Evolutionary conservation across 1,284 basidiomycete genomes (phyloP).

Genomic region (Tetrapyrgos nigripes): DNA sequence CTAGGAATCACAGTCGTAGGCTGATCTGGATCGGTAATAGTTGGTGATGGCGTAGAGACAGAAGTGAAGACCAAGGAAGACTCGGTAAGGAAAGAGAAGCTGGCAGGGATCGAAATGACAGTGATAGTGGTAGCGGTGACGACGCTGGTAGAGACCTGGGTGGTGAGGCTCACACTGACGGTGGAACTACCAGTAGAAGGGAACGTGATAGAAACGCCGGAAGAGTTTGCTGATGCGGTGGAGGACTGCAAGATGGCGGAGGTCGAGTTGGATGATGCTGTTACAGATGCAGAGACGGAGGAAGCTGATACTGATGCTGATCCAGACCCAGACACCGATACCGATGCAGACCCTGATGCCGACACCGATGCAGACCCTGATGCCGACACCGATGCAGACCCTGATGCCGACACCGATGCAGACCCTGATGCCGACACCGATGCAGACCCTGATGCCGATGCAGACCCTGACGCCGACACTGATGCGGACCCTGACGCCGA

Average conservation of each 20-base stretch:
- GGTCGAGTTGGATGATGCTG: too few relatives aligned
- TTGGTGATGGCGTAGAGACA: not conserved
- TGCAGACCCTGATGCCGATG: too few relatives aligned
- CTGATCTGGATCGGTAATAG: conserved; percentile 1
- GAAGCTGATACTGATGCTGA: too few relatives aligned
- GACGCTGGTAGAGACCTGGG: not conserved
- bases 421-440: too few relatives aligned
- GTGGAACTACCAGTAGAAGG: not conserved
- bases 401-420: too few relatives aligned
- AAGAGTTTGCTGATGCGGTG: not conserved
- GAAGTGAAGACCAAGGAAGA: conserved; percentile 4
- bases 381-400: too few relatives aligned
- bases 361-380: too few relatives aligned
- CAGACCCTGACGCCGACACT: too few relatives aligned
- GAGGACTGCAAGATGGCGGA: not conserved
- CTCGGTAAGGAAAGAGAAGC: conserved; percentile 1
- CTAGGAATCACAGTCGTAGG: not conserved
- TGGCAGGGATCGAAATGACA: not conserved
- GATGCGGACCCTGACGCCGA: too few relatives aligned
- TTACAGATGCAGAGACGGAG: not conserved
- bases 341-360: too few relatives aligned
- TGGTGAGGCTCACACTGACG: not conserved
- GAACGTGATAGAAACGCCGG: not conserved
- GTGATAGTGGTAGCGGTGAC: not conserved
- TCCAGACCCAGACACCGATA: too few relatives aligned